phyloP scores from a whole-genome alignment of 345 rosid genomes.

The Barbarea vulgaris region DNA sequence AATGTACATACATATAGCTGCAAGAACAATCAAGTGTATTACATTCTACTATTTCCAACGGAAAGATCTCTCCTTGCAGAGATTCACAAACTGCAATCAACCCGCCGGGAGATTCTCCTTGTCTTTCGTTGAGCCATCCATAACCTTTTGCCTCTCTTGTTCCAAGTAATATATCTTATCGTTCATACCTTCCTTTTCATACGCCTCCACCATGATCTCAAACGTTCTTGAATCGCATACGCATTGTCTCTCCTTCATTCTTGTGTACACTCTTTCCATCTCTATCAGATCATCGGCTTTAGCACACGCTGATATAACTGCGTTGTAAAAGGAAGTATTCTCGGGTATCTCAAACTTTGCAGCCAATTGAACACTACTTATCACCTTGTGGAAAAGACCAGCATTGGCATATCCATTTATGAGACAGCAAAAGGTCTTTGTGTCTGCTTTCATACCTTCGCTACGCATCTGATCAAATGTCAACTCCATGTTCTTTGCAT shows the following conservation, averaged over 20 bases:
- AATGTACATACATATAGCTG: conserved; percentile 39
- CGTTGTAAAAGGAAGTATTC: conserved; percentile 66
- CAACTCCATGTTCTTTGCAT: conserved; percentile 84
- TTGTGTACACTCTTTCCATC: conserved; percentile 85
- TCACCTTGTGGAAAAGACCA: conserved; percentile 78
- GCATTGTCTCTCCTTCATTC: conserved; percentile 77
- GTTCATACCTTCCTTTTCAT: conserved; percentile 72
- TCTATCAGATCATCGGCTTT: conserved; percentile 83
- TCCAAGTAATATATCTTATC: conserved; percentile 80
- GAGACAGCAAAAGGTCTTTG: conserved; percentile 86
- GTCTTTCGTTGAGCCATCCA: conserved; percentile 19
- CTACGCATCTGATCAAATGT: conserved; percentile 84
- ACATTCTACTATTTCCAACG: background rate
- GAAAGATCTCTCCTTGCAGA: background rate
- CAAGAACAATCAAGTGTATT: conserved; percentile 38
- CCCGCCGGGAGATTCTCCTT: conserved; percentile 28
- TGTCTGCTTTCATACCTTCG: conserved; percentile 82
- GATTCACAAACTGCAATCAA: conserved; percentile 25
- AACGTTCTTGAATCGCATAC: conserved; percentile 61
- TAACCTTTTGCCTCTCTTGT: conserved; percentile 52
- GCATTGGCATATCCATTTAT: conserved; percentile 82
- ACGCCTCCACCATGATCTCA: conserved; percentile 73
- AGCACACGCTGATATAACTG: conserved; percentile 74
- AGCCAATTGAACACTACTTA: conserved; percentile 69
- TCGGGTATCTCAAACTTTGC: conserved; percentile 76